Base-by-base conservation (phyloP, 73 alveolate species). In the Breviolum minutum region DNA sequence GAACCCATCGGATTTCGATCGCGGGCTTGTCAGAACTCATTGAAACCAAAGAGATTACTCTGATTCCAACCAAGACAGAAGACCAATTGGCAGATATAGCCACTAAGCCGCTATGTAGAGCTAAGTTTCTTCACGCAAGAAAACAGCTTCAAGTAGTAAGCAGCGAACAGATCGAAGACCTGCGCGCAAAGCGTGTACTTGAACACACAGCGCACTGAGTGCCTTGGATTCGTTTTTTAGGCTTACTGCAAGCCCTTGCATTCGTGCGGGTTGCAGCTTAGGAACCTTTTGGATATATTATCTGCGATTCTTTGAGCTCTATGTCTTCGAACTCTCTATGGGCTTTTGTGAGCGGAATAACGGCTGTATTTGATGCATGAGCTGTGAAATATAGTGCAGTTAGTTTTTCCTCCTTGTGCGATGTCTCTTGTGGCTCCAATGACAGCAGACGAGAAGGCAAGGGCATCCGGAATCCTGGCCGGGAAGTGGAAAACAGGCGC, bases 1-100 rank as follows among this genome's bases (percentile, higher is more conserved):
- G 81, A n/a, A 86, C 95, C 12, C 81, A 86, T 48, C 95, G 95
- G 32, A 86, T 86, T 86, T 86, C 95, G 48, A 80, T 86, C 6
- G 95, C 95, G 8, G 95, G 81, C 32, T 60, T 86, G 71, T 86
- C 95, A 8, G 95, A 86, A 26, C 81, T 80, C 19, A 3, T 86
- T 27, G 10, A 13, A 63, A 11, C 64, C 8, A 62, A 7, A 40
- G n/a, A 63, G 40, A 63, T 63, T 29, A 6, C 8, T 7, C 24
- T 86, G 9, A 29, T 6, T 12, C 95, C 24, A 16, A 29, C 29
- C n/a, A 62, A 61, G 27, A 14, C 95, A 8, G 12, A 26, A 20
- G 32, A 11, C 48, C 95, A 86, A 24, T 64, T 86, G 9, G 95
- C 81, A 16, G 95, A 86, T 24, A 62, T 86, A 29, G 30, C 64